Conservation (phyloP, 2,329 filamentous ascomycete species). For the Fusarium xylarioides region DNA sequence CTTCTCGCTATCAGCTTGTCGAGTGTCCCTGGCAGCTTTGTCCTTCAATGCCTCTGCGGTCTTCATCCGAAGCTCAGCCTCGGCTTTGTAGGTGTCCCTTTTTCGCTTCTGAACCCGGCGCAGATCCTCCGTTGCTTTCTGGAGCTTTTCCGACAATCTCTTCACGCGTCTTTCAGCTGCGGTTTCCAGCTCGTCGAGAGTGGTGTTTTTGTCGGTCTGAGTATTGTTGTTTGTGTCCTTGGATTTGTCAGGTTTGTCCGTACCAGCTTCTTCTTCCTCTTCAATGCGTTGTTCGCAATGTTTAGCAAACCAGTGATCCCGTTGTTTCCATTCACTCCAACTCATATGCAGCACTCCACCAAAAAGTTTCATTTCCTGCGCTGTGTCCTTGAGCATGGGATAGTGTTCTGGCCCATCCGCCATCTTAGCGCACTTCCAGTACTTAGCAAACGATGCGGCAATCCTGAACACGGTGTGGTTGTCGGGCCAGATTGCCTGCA, state of each 20-base stretch:
- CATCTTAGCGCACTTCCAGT: not conserved
- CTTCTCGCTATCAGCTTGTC: not conserved
- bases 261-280: not conserved
- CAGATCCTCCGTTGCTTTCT: not conserved
- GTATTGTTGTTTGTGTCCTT: not conserved
- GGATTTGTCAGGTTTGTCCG: not conserved
- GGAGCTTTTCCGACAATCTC: not conserved
- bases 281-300: not conserved
- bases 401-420: not conserved
- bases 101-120: not conserved
- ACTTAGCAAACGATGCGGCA: not conserved
- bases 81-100: not conserved
- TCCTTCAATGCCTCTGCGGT: not conserved
- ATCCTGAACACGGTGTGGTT: fast-evolving
- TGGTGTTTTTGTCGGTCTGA: not conserved
- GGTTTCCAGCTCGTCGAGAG: not conserved
- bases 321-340: too few species aligned
- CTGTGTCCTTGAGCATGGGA: not conserved
- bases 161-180: not conserved
- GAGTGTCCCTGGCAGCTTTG: not conserved
- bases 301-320: too few species aligned
- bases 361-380: not conserved
- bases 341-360: not conserved
- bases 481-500: not conserved
- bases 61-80: not conserved